Evolutionary conservation across 2,329 filamentous ascomycete genomes (phyloP).

Genomic region (Dryadomyces quercivorus): DNA sequence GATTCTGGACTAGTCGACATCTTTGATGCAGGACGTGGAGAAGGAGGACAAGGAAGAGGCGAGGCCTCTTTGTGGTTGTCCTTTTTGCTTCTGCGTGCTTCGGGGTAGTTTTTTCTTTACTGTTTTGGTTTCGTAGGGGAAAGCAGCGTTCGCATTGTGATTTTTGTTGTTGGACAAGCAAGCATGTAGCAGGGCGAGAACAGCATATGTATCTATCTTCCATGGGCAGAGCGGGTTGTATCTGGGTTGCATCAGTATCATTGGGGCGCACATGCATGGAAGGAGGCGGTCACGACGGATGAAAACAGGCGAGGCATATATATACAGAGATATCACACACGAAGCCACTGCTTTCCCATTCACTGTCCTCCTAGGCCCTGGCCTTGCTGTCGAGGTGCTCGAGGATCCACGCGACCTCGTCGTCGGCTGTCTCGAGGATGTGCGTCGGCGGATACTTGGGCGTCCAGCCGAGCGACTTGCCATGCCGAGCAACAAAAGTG

Average conservation of each 20-base stretch:
- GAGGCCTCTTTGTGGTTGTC: background rate
- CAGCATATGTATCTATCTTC: no score
- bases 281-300: no score
- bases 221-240: background rate
- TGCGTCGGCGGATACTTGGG: constrained; percentile 28
- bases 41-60: background rate
- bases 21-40: background rate
- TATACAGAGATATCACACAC: no score
- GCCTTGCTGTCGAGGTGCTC: background rate
- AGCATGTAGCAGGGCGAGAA: background rate
- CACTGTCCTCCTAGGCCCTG: background rate
- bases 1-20: background rate
- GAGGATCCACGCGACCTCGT: constrained; percentile 32
- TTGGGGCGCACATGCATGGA: background rate
- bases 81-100: background rate
- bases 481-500: constrained; percentile 28
- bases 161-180: background rate
- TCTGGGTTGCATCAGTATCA: background rate
- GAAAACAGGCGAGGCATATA: no score
- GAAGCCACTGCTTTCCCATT: no score
- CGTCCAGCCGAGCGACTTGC: constrained; percentile 31
- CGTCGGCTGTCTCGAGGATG: constrained; percentile 31
- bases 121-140: background rate
- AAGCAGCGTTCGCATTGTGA: background rate
- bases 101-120: background rate